Evolutionary conservation across 2,329 filamentous ascomycete species (phyloP), one percentile per base, ranked within the genome.

Genomic region (Achaetomium macrosporum): DNA sequence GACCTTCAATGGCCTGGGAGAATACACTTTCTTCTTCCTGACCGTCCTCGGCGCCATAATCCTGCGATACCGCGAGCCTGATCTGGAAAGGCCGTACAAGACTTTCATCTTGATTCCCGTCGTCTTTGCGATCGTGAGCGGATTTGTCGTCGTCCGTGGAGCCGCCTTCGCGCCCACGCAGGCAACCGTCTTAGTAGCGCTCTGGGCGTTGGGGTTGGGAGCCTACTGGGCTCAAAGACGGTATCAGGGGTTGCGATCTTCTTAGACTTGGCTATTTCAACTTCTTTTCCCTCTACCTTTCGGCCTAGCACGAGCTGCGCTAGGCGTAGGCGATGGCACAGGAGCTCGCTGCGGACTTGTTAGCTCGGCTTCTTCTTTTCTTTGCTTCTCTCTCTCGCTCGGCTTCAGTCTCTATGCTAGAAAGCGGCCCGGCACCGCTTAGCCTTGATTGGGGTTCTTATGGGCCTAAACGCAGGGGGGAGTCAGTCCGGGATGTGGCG

Each of bases 11-110:
- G 79, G 79, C 0, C 66, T 82, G 4, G 78, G 77, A 13, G 78
- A 82, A 59, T 84, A 81, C 63, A 76, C 81, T 0, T 85, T 84
- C 65, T 84, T 84, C 68, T 82, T 84, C 61, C 70, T 83, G 30
- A 81, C 81, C 0, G 81, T 84, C 0, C 60, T 83, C 0, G 82
- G 81, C 0, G 75, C 79, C 1, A 69, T 84, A 10, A 67, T 83
- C 15, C 65, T 85, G 41, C 74, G 82, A 12, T 74, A 73, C 51
- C 73, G 77, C 1, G 79, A 84, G 62, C 82, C 81, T 0, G 64
- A 68, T 0, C 68, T 85, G 2, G 59, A 69, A 0, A 66, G 82
- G 11, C 81, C 82, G 0, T 85, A 84, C 60, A 77, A 76, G 63
- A 76, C 81, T 0, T 65, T 69, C 13, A 60, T 82, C 0, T 20